Base-by-base conservation (phyloP, 306 rosid species). In the Acmispon strigosus region DNA sequence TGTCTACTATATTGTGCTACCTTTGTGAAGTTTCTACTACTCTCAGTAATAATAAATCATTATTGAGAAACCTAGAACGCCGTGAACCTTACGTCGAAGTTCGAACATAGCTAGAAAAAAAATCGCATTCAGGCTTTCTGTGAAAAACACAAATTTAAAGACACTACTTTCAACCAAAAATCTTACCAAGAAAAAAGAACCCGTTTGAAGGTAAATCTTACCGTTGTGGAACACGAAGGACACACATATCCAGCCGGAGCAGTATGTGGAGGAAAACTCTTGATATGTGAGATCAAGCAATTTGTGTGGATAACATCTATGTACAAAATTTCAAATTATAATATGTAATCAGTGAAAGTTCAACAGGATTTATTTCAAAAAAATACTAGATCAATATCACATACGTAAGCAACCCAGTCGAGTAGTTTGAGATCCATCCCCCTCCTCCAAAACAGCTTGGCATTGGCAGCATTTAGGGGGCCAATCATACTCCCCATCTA, bases 181-280 rank as follows among this genome's bases (percentile, higher is more conserved):
- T 1, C 24, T 24, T 60, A 50, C 36, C 19, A 68, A 41, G 7
- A 83, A 74, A 14, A 55, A 10, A 42, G 58, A 75, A 66, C 62
- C 43, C 11, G 42, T 48, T 75, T 20, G 79, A 58, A 82, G 70
- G 52, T 42, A 79, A 53, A 68, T 75, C 89, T 76, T 86, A 95
- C 99, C 80, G 90, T 81, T 54, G 86, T 88, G 43, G 97, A 86
- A 81, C 99, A 95, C 48, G 82, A 71, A n/a, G 96, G 99, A 81
- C 99, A 95, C 45, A 64, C 90, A 51, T 91, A 95, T 82, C 99
- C 99, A 72, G 99, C 99, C 22, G 96, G 99, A 36, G 97, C 99
- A 56, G 97, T 95, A 73, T 92, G 95, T 0, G 85, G 85, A 74
- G 97, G 96, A 72, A 91, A 95, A 80, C 92, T 85, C 90, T 91